Base-by-base conservation (phyloP, 371 early-diverging fungal species). In the Saksenaea oblongispora region DNA sequence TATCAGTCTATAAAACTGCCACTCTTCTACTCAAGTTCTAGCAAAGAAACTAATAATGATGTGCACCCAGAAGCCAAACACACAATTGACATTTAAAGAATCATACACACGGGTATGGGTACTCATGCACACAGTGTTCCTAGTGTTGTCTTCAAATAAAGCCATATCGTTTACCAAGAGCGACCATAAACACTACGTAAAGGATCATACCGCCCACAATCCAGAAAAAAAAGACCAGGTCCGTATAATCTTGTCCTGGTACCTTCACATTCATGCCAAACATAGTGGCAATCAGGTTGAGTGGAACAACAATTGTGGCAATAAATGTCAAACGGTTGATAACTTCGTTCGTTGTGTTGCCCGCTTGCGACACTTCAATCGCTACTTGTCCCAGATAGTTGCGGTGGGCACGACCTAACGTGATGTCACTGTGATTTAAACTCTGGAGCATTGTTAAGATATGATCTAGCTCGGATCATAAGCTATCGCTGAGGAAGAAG, bases 341-440 rank as follows among this genome's bases (percentile, higher is more conserved):
- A 0, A 95, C 94, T 62, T 94, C 93, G 67, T 96, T 95, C 24
- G 96, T 96, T 9, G 87, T 78, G 75, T 96, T 96, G 54, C 94
- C 93, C 3, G 97, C 89, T 63, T 94, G 93, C 1, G 98, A 98
- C 66, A 98, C 84, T 71, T 98, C 98, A 31, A 98, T 96, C 10
- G 91, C 89, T 36, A 98, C 96, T 69, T 96, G 96, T 3, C 97
- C 99, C 17, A 98, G 78, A 64, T 98, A 98, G 68, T 97, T 98
- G 37, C 92, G 84, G 67, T 98, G 98, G 0, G 96, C 88, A 9
- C 97, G 80, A 3, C 95, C 90, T 9, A 98, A 79, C 15, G 94
- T 93, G 54, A 90, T 88, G 62, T 98, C 98, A 67, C 92, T 93
- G 70, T 97, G 97, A 10, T 83, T 84, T 24, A 96, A 74, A 62